Base-by-base conservation (phyloP, 2,329 filamentous ascomycete species). In the Aspergillus novofumigatus region DNA sequence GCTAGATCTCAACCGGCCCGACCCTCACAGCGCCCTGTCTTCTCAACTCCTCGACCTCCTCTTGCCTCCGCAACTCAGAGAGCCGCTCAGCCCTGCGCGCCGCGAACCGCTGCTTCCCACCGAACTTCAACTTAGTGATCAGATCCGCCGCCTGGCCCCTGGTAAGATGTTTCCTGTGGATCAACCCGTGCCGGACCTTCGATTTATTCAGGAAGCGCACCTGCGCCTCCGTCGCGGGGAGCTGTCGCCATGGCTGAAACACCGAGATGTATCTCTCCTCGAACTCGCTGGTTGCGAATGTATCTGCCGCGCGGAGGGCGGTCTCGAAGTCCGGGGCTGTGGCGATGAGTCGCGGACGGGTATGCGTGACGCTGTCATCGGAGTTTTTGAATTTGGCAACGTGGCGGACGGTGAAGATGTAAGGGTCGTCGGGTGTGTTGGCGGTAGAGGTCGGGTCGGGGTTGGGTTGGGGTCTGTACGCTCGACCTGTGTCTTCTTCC, bases 41-140 rank as follows among this genome's bases (percentile, higher is more conserved):
- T 51, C 49, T 59, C 48, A 68, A 26, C 48, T 67, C 57, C 28
- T 51, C 58, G 9, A 56, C 8, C 20, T 55, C 53, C 25, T 23
- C 28, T 28, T 54, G 48, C 11, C 55, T 59, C 20, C 62, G 54
- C 20, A 53, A 53, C 28, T 59, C 56, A 25, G 56, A 58, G 28
- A 62, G 29, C 29, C 52, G 49, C 28, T 62, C 62, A 17, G 59
- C 57, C 52, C 56, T 60, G 26, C 59, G 54, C 75, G 77, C 66
- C 82, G 79, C 56, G 83, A 91, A 76, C 76, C 84, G 60, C 75
- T 89, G 72, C 79, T 84, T 80, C 1, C 90, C 91, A 0, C 93
- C 93, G 69, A 94, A 89, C 72, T 88, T 93, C 59, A 96, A 70
- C 73, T 96, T 95, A 7, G 91, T 95, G 62, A 97, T 96, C 88